Evolutionary conservation across 2,329 filamentous ascomycete genomes (phyloP), one percentile per base, ranked within the genome.

Genomic region (Xylariomycetidae sp.): DNA sequence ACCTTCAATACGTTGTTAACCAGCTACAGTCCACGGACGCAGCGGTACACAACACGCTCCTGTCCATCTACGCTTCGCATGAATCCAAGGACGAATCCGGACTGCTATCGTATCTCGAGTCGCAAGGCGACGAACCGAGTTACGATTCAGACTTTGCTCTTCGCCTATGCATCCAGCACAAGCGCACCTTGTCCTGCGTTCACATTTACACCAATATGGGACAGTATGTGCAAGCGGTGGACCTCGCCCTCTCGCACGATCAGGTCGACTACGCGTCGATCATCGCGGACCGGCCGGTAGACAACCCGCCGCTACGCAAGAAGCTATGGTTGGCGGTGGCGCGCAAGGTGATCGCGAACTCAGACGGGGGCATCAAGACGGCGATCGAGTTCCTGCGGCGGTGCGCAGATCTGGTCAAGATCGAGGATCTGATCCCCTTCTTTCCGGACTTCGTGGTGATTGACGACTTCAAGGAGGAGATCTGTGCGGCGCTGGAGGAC

Each of bases 391-490:
- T 98, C 53, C 72, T 96, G 10, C 86, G 87, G 47, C 81, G 87
- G 8, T 95, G 90, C 57, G n/a, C n/a, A n/a, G 88, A 95, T 40
- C 71, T 96, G 10, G 75, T 98, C 30, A 82, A 84, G 43, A 98
- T 98, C 43, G 92, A 98, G 63, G 92, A 98, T 52, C 65, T 98
- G 19, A 96, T 98, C 25, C 92, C 92, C 0, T 95, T 98, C 67
- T 98, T 98, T 63, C 92, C 92, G 0, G 92, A 98, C 57, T 98
- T 98, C 55, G 88, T 96, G 16, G 85, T 96, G 32, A 96, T 98
- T 42, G 92, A 98, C 56, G 92, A 96, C 59, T 98, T 98, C 72
- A 95, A 96, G 56, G 89, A 96, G 43, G 92, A 98, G 57, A 96
- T 98, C 23, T 98, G 92, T 63, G 71, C 78, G 0, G 92, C 93